Evolutionary conservation across 2,329 filamentous ascomycete species (phyloP), one percentile per base, ranked within the genome.

Genomic region (Aulographum hederae): DNA sequence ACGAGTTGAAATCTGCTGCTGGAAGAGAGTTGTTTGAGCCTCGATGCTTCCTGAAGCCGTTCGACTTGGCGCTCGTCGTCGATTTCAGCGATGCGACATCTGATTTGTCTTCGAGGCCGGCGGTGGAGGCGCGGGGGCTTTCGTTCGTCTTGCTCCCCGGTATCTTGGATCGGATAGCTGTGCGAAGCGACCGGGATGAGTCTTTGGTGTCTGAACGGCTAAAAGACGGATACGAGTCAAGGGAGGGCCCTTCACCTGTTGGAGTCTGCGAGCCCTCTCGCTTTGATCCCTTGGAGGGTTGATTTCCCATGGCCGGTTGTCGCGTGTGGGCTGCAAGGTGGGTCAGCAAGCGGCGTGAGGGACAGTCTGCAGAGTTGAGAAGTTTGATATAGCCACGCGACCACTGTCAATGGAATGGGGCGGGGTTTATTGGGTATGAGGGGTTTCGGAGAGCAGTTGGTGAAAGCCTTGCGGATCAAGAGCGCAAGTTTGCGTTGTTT

Each of bases 161-260:
- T 37, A 93, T 94, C 58, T 94, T 94, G 38, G 82, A 91, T 37
- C 81, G 70, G 42, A 95, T 68, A 6, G 69, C 69, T 25, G 73
- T 77, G 42, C 80, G 73, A 53, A 94, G 74, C 4, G 85, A 94
- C 41, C 84, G 78, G 19, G 78, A 72, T 5, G 84, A 94, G 41
- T 93, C 85, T 52, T 85, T 86, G 18, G 86, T 95, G 50, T 95
- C 86, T 34, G 84, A 82, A 51, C 78, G 78, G 57, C 76, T 79
- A 51, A 95, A 86, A 18, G 86, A 93, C 18, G 85, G 86, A 53
- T 89, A 92, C 18, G 81, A 79, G 53, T 82, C 77, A 36, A 94
- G 61, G 38, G 68, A 63, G 23, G 78, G 71, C 40, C 57, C 60
- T 35, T 58, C 50, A 32, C 52, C 51, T 26, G 60, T 60, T 35